phyloP scores from a whole-genome alignment of 2,329 filamentous ascomycete genomes.

The Pseudocercospora musae region DNA sequence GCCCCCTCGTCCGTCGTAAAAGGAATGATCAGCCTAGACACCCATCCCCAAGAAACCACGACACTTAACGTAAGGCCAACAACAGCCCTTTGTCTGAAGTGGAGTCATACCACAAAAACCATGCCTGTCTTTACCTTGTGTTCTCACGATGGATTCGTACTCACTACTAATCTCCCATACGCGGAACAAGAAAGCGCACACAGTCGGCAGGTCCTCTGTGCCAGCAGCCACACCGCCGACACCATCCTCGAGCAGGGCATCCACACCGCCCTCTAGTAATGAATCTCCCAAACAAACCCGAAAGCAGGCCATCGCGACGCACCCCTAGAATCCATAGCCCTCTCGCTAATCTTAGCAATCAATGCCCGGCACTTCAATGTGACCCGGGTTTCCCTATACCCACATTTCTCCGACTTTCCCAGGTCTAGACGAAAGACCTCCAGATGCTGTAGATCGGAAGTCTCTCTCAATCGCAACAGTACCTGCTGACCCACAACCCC shows the following conservation, averaged over 20 bases:
- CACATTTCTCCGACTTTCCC: not conserved
- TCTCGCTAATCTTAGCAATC: not conserved
- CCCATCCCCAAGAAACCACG: not conserved
- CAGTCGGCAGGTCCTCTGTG: not conserved
- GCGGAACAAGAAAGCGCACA: not conserved
- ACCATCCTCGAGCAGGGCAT: not conserved
- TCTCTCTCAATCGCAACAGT: too few relatives aligned
- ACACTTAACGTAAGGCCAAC: not conserved
- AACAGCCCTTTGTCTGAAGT: not conserved
- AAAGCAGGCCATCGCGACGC: not conserved
- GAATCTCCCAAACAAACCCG: too few relatives aligned
- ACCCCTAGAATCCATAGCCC: conserved; percentile 2
- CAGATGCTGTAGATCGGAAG: not conserved
- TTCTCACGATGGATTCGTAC: not conserved
- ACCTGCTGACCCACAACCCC: too few relatives aligned
- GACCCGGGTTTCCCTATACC: not conserved
- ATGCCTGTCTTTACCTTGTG: not conserved
- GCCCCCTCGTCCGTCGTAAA: not conserved
- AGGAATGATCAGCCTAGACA: not conserved
- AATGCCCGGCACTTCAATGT: not conserved
- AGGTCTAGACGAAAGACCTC: conserved; percentile 1
- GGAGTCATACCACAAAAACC: not conserved
- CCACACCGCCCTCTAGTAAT: too few relatives aligned
- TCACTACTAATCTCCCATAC: not conserved
- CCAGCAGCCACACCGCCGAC: not conserved